phyloP scores from a whole-genome alignment of 495 filamentous ascomycete species.

The Recurvomyces mirabilis region DNA sequence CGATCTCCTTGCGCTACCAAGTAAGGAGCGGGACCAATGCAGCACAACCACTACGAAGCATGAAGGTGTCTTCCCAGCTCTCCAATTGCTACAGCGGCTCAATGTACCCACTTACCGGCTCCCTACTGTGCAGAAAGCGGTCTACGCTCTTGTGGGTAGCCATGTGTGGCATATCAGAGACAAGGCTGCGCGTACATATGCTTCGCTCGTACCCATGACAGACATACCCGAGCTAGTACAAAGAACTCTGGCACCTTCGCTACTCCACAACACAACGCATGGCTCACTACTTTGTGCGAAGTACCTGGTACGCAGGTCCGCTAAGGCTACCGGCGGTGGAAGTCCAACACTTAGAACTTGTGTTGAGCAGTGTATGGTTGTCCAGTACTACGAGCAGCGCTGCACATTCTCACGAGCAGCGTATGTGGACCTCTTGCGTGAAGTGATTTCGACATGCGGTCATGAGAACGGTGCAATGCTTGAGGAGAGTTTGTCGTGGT shows the following conservation, averaged over 20 bases:
- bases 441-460: no score
- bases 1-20: constrained; percentile 40
- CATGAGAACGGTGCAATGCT: no score
- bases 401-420: no score
- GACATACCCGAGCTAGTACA: no score
- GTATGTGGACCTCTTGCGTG: no score
- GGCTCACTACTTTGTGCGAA: constrained; percentile 43
- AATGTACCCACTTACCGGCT: constrained; percentile 39
- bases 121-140: constrained; percentile 35
- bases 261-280: constrained; percentile 60
- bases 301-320: constrained; percentile 31
- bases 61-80: constrained; percentile 77
- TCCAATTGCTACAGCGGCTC: constrained; percentile 67
- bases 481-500: no score
- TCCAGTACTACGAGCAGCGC: no score
- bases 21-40: neutral
- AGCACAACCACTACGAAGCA: constrained; percentile 12
- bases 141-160: constrained; percentile 53
- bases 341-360: no score
- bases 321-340: no score
- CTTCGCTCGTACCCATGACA: constrained; percentile 36
- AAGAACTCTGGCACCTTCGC: no score
- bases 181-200: constrained; percentile 70
- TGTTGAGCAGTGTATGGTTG: no score
- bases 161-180: constrained; percentile 80